phyloP scores from a whole-genome alignment of 2,329 filamentous ascomycete species.

The Phialemonium atrogriseum region DNA sequence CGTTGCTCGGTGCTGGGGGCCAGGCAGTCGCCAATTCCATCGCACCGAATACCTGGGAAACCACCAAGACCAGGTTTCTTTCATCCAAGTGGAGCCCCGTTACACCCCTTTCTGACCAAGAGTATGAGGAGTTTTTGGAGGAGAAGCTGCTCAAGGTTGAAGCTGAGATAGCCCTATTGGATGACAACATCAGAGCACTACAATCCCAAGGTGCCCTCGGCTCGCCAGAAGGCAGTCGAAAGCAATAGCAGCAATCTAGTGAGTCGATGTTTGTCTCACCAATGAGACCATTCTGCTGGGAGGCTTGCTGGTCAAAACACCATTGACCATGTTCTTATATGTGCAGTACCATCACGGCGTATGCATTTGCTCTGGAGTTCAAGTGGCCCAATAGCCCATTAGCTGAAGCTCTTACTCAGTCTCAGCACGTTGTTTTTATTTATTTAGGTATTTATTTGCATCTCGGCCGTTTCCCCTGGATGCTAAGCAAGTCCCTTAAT shows the following conservation, averaged over 20 bases:
- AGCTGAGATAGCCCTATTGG: slow-evolving; percentile 69
- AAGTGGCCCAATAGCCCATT: no score
- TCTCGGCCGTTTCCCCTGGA: background rate
- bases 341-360: no score
- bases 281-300: background rate
- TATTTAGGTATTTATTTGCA: background rate
- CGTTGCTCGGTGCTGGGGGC: slow-evolving; percentile 24
- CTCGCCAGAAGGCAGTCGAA: no score
- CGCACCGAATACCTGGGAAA: background rate
- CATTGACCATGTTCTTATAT: no score
- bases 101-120: slow-evolving; percentile 57
- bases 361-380: no score
- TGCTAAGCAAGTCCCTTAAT: background rate
- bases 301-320: no score
- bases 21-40: slow-evolving; percentile 14
- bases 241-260: no score
- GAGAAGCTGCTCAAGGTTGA: slow-evolving; percentile 66
- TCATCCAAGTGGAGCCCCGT: slow-evolving; percentile 68
- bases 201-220: no score
- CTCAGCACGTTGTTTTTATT: background rate
- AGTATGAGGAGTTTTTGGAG: slow-evolving; percentile 61
- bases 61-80: slow-evolving; percentile 21
- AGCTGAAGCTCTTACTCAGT: no score
- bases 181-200: slow-evolving; percentile 57
- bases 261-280: no score